phyloP scores from a whole-genome alignment of 495 filamentous ascomycete genomes.

The Physcia stellaris region DNA sequence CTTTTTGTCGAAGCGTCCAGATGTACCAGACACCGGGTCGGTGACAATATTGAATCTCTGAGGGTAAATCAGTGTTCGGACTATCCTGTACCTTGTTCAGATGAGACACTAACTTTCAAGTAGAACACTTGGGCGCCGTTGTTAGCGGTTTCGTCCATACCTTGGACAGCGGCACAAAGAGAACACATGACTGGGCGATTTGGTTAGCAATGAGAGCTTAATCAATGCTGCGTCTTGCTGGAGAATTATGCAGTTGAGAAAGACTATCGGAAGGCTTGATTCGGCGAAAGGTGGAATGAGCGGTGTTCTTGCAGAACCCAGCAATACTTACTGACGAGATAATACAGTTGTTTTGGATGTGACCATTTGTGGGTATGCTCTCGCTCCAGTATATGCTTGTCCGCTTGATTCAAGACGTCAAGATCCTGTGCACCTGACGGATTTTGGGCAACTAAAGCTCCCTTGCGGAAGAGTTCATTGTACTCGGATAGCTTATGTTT shows the following conservation, averaged over 20 bases:
- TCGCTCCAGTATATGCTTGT: constrained; percentile 27
- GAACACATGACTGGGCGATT: constrained; percentile 31
- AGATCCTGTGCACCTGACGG: constrained; percentile 27
- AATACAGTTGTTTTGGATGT: constrained; percentile 39
- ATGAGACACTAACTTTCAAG: no score
- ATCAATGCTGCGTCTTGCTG: no score
- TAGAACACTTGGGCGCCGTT: constrained; percentile 67
- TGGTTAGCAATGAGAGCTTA: no score
- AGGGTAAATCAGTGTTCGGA: no score
- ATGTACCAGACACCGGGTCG: no score
- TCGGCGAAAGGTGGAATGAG: no score
- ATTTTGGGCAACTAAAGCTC: constrained; percentile 39
- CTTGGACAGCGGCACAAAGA: constrained; percentile 39
- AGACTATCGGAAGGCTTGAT: no score
- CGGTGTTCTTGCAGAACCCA: no score
- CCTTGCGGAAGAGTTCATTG: constrained; percentile 32
- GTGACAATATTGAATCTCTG: no score
- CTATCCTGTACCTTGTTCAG: no score
- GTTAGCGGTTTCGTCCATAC: constrained; percentile 64
- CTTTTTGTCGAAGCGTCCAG: no score
- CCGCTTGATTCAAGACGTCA: constrained; percentile 30
- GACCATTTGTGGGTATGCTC: constrained; percentile 43
- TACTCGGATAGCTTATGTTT: constrained; percentile 31
- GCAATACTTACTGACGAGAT: constrained; percentile 36
- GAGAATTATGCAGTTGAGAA: no score